A percentile compares a stretch with the other conserved stretches of the same genome.
Conservation (phyloP, 2,329 filamentous ascomycete genomes). For the Aureobasidium lini region DNA sequence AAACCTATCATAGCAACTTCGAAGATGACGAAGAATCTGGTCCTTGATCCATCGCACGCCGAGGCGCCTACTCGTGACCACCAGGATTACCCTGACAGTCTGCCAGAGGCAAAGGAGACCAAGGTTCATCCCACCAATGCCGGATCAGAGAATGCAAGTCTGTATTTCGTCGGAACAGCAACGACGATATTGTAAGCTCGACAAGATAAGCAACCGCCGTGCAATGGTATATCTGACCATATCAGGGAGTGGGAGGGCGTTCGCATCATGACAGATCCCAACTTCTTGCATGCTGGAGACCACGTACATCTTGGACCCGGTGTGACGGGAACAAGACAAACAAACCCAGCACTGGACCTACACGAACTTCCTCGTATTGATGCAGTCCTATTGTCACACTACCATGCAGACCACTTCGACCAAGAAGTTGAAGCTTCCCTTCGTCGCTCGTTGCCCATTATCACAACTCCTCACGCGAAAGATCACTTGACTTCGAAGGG, state of each 20-base stretch:
- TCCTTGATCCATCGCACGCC: slow-evolving; percentile 32
- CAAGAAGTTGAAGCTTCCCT: slow-evolving; percentile 44
- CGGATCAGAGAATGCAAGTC: slow-evolving; percentile 34
- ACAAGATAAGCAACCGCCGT: not conserved
- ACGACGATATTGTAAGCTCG: slow-evolving; percentile 41
- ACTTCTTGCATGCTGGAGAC: slow-evolving; percentile 59
- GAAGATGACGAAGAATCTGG: slow-evolving; percentile 32
- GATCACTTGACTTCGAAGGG: slow-evolving; percentile 39
- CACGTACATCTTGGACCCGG: slow-evolving; percentile 61
- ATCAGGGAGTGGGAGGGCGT: slow-evolving; percentile 42
- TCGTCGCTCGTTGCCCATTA: slow-evolving; percentile 50
- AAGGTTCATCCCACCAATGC: slow-evolving; percentile 36
- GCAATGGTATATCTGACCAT: not conserved
- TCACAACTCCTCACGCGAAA: slow-evolving; percentile 57
- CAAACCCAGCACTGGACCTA: slow-evolving; percentile 54
- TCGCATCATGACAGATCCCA: slow-evolving; percentile 51
- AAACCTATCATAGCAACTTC: not conserved
- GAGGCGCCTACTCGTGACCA: slow-evolving; percentile 35
- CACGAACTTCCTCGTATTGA: slow-evolving; percentile 54
- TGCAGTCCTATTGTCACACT: slow-evolving; percentile 54
- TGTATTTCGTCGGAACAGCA: slow-evolving; percentile 51
- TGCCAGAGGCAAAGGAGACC: slow-evolving; percentile 39
- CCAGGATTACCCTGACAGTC: slow-evolving; percentile 19
- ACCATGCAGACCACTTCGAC: slow-evolving; percentile 56
- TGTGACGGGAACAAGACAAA: slow-evolving; percentile 47